Conservation (phyloP, 257 asterid species). For the Penstemon newberryi region DNA sequence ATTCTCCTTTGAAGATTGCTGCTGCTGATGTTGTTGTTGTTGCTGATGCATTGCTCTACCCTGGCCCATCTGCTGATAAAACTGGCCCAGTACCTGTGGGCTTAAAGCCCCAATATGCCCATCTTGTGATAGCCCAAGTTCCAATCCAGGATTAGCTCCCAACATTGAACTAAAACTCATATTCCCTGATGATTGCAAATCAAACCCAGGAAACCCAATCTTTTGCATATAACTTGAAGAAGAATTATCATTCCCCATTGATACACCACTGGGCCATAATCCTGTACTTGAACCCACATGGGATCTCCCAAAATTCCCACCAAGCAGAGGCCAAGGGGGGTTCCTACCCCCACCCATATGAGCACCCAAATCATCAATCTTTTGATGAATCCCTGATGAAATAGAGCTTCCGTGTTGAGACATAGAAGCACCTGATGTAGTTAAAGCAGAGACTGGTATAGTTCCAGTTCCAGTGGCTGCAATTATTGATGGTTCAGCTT, state of each 20-base stretch:
- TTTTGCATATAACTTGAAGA: neutral
- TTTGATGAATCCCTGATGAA: slow-evolving; percentile 24
- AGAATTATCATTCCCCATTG: slow-evolving; percentile 6
- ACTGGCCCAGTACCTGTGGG: slow-evolving; percentile 52
- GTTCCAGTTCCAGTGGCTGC: slow-evolving; percentile 63
- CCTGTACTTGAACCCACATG: slow-evolving; percentile 43
- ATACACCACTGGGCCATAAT: slow-evolving; percentile 41
- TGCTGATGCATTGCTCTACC: slow-evolving; percentile 35
- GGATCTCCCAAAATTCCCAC: slow-evolving; percentile 57
- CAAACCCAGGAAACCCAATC: slow-evolving; percentile 42
- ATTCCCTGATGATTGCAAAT: slow-evolving; percentile 43
- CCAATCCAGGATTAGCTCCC: slow-evolving; percentile 64
- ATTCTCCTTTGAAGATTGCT: slow-evolving; percentile 48
- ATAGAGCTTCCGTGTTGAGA: slow-evolving; percentile 50
- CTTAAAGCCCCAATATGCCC: slow-evolving; percentile 54
- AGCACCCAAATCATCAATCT: slow-evolving; percentile 36
- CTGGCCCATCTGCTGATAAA: slow-evolving; percentile 64
- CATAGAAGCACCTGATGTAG: slow-evolving; percentile 48
- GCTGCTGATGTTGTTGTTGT: slow-evolving; percentile 35
- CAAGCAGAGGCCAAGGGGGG: slow-evolving; percentile 49
- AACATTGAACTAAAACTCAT: slow-evolving; percentile 66
- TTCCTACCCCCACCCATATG: slow-evolving; percentile 26
- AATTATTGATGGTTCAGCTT: slow-evolving; percentile 54
- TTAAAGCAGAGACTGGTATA: slow-evolving; percentile 58
- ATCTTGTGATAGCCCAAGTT: slow-evolving; percentile 79